A percentile compares a stretch with the other conserved stretches of the same genome.
phyloP scores from a whole-genome alignment of 164 flowering plant genomes.

The Liquidambar formosana region DNA sequence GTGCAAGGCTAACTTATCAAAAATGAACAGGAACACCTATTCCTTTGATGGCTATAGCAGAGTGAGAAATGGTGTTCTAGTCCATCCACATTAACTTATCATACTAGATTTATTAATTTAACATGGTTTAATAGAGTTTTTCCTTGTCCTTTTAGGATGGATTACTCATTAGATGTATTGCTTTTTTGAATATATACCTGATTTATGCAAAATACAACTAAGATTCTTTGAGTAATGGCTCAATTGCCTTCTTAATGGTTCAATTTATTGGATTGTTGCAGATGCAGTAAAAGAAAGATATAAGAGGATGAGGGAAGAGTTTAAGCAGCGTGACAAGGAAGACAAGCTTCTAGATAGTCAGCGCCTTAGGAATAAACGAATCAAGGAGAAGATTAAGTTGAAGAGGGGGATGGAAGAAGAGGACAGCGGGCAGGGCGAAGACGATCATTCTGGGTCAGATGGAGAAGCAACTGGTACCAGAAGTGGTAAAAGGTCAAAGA shows the following conservation, averaged over 20 bases:
- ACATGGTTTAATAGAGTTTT: no score
- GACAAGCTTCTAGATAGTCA: constrained; percentile 62
- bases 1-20: background rate
- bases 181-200: no score
- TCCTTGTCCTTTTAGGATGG: no score
- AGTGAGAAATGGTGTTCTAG: no score
- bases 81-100: no score
- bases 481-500: constrained; percentile 50
- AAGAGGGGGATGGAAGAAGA: constrained; percentile 54
- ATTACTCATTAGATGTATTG: no score
- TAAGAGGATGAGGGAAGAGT: constrained; percentile 54
- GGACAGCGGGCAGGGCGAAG: constrained; percentile 36
- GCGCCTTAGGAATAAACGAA: constrained; percentile 58
- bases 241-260: background rate
- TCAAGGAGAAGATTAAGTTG: constrained; percentile 60
- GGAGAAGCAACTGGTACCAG: constrained; percentile 27
- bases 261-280: constrained; percentile 13
- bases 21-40: no score
- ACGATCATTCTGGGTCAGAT: constrained; percentile 47
- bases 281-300: constrained; percentile 54
- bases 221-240: no score
- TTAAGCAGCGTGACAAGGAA: constrained; percentile 69
- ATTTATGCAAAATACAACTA: no score
- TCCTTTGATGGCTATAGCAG: no score
- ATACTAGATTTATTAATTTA: no score